Percentiles rank a stretch among this genome's conserved stretches.
These are phyloP conservation scores for Chaetomium tenue DNA, from an alignment of 495 filamentous ascomycete genomes.

Conservation along the genomic window DNA sequence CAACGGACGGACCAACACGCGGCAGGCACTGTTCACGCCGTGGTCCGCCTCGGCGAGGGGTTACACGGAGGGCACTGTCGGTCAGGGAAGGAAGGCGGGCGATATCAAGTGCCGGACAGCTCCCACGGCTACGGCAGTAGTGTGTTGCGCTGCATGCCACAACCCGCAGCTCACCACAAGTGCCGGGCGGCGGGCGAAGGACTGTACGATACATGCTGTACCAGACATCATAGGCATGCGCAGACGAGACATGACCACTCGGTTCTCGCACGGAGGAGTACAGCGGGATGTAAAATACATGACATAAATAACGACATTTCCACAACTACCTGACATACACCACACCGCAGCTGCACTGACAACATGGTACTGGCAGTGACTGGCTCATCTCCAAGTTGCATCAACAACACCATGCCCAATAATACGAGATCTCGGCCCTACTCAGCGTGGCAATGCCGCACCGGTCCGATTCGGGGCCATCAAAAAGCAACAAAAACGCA, in stretches of 20 bases:
- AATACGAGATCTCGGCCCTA: not conserved
- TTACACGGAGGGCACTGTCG: too few relatives aligned
- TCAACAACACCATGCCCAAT: not conserved
- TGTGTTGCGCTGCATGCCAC: not conserved
- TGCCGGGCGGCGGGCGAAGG: not conserved
- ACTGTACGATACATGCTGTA: constrained; percentile 15
- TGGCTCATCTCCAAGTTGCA: not conserved
- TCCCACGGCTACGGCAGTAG: not conserved
- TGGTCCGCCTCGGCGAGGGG: too few relatives aligned
- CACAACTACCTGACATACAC: not conserved
- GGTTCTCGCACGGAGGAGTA: constrained; percentile 1
- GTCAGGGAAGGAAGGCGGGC: too few relatives aligned
- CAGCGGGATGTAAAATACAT: not conserved
- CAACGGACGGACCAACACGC: too few relatives aligned
- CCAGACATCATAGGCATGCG: not conserved
- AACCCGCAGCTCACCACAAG: not conserved
- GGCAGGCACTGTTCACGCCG: too few relatives aligned
- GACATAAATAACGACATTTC: not conserved
- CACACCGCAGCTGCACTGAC: not conserved
- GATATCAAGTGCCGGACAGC: not conserved
- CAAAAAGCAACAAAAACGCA: not conserved
- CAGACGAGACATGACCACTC: not conserved
- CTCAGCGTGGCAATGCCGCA: not conserved
- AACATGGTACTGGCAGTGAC: too few relatives aligned
- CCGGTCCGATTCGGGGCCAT: constrained; percentile 3